Evolutionary conservation across 768 basidiomycete genomes (phyloP).

Genomic region (Phanerodontia chrysosporium): DNA sequence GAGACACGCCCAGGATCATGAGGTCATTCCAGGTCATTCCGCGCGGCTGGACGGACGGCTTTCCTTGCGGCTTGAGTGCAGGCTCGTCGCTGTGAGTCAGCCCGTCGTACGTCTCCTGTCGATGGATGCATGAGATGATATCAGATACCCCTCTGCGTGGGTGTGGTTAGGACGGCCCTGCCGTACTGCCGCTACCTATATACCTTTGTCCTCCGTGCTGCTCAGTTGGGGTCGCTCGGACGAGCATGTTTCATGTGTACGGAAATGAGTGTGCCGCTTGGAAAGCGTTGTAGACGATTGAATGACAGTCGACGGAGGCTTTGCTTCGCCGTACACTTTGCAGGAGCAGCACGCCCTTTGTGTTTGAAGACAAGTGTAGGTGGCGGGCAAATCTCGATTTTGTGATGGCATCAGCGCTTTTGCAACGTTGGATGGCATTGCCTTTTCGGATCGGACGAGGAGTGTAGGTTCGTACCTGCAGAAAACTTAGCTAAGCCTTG

Average conservation of each 20-base stretch:
- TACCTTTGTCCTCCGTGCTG: background rate
- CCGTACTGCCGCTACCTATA: background rate
- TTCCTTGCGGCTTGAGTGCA: background rate
- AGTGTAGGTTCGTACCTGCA: background rate
- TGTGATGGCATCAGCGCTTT: background rate
- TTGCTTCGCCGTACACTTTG: too few species aligned
- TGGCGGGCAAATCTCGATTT: background rate
- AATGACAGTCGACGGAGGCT: too few species aligned
- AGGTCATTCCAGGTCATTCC: background rate
- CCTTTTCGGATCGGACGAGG: background rate
- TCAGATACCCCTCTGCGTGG: background rate
- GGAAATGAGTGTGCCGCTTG: too few species aligned
- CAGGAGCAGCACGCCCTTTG: too few species aligned
- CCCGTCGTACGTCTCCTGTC: background rate
- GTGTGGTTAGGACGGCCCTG: background rate
- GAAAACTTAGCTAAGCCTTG: constrained; percentile 4
- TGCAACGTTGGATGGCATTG: background rate
- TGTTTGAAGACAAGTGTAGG: background rate
- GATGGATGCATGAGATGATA: background rate
- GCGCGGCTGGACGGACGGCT: background rate
- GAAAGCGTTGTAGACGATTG: too few species aligned
- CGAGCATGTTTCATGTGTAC: too few species aligned
- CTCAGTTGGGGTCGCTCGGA: background rate
- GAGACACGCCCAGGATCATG: background rate
- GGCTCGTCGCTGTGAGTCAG: background rate